Evolutionary conservation across 23 red algal species (phyloP), one percentile per base, ranked within the genome.

Genomic region (Gracilaria domingensis): DNA sequence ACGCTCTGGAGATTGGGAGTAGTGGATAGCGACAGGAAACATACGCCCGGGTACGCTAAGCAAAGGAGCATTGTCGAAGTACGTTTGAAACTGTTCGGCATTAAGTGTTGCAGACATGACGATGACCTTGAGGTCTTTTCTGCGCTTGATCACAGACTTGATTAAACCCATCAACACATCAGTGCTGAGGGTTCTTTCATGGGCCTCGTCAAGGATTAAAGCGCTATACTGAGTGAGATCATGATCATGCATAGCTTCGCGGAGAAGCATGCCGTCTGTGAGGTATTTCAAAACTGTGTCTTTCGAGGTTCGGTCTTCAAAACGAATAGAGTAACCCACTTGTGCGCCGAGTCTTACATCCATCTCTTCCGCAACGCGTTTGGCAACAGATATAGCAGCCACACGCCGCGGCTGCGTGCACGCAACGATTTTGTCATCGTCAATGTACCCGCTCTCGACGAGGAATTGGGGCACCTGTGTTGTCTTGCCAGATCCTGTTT

Each of bases 211-310:
- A 48, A 99, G 58, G 36, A 99, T 72, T 59, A 99, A 93, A 54
- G 51, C 89, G 47, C 75, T 80, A 51, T 99, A 99, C 0, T 60
- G 51, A 4, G 45, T 62, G 13, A 99, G 91, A 44, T 40, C 54
- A 25, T 87, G 84, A 44, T 99, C 97, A 25, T 65, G 55, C 87
- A 96, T 89, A 47, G 95, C 94, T 74, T 99, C 97, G 39, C 97
- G 91, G 55, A 99, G 91, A 51, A 99, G 93, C 97, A 99, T 99
- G 67, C 97, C 97, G 65, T 96, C 97, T 6, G 97, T 99, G 32
- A 95, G 47, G 50, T 99, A 99, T 55, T 96, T 96, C 37, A 99
- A 81, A 47, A 89, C 45, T 28, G 97, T 99, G 20, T 93, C 47
- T 26, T 78, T n/a, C 25, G 71, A 81, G 9, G 94, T 91, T 30